Conservation (phyloP, 1,139 yeast genomes). For the Nakaseomyces glabratus region DNA sequence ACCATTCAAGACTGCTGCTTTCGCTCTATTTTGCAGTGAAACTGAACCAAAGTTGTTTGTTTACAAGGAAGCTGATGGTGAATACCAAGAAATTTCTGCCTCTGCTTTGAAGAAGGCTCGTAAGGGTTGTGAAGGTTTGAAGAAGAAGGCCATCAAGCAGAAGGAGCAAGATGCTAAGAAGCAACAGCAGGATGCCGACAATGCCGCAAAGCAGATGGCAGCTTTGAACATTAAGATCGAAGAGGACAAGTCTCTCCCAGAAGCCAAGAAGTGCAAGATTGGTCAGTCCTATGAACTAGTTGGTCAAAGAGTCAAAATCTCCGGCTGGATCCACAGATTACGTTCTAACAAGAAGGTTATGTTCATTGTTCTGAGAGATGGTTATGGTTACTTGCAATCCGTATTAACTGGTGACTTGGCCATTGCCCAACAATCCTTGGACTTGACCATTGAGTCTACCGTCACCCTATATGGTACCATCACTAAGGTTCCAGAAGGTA, state of each 20-base stretch:
- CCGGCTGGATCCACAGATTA: conserved; percentile 96
- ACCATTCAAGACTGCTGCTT: conserved; percentile 81
- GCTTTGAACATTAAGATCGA: conserved; percentile 65
- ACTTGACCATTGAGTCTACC: conserved; percentile 82
- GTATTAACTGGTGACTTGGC: conserved; percentile 89
- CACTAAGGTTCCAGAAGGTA: conserved; percentile 85
- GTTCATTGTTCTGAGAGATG: conserved; percentile 89
- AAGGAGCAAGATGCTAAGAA: conserved; percentile 54
- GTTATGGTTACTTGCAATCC: conserved; percentile 82
- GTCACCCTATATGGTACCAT: conserved; percentile 72
- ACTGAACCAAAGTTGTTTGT: conserved; percentile 53
- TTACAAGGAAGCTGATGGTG: conserved; percentile 56
- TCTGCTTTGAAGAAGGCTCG: conserved; percentile 93
- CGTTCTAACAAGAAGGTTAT: conserved; percentile 88
- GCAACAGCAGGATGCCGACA: conserved; percentile 52
- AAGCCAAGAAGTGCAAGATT: conserved; percentile 62
- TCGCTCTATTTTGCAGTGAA: conserved; percentile 47
- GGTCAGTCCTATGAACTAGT: conserved; percentile 43
- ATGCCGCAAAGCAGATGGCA: conserved; percentile 62
- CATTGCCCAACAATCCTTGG: conserved; percentile 73
- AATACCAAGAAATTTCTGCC: conserved; percentile 73
- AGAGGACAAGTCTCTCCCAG: conserved; percentile 66
- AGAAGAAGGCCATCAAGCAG: conserved; percentile 81
- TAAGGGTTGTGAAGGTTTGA: conserved; percentile 88
- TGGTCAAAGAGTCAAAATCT: conserved; percentile 58